Base-by-base conservation (phyloP, 2,329 filamentous ascomycete species). In the Paracorniculantispora psalliotae region DNA sequence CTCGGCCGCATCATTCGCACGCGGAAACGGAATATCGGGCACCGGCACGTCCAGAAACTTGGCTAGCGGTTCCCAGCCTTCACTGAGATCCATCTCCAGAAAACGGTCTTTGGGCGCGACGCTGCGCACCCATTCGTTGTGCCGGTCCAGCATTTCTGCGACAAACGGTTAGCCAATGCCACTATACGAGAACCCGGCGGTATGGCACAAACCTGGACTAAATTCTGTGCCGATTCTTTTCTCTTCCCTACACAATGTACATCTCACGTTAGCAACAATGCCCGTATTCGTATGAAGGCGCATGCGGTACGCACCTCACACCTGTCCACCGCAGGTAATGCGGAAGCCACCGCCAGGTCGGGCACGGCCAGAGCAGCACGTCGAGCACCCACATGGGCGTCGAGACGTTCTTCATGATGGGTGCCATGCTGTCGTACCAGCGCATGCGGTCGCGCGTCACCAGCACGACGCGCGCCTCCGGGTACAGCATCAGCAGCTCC, bases 401-500 rank as follows among this genome's bases (percentile, higher is more conserved):
- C 53, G 54, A 25, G 19, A 49, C 33, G 54, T 23, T 57, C 13
- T 60, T 61, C 3, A 62, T 61, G 10, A 70, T 61, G 12, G 61
- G 46, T 57, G 61, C 44, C 61, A 69, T 65, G 58, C 72, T 75
- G 59, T 67, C 63, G 62, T 68, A 69, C 73, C 74, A 77, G 35
- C 67, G 65, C 15, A 69, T 67, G 4, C 68, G 69, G 54, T 76
- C 72, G 17, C 74, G 68, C 6, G 66, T 68, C 2, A 75, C 72
- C 60, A 73, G 71, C 19, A 82, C 73, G 4, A 81, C 77, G 57
- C 75, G 75, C 13, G 78, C 78, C 28, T 81, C 71, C 0, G 79
- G 79, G 60, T 80, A 81, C 9, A 80, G 62, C 57, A 76, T 72
- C 60, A 81, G 64, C 37, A 81, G 66, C 62, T 81, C 77, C 15